Percentiles rank a stretch among this genome's conserved stretches.
phyloP scores from a whole-genome alignment of 768 basidiomycete genomes.

The Piloderma croceum region DNA sequence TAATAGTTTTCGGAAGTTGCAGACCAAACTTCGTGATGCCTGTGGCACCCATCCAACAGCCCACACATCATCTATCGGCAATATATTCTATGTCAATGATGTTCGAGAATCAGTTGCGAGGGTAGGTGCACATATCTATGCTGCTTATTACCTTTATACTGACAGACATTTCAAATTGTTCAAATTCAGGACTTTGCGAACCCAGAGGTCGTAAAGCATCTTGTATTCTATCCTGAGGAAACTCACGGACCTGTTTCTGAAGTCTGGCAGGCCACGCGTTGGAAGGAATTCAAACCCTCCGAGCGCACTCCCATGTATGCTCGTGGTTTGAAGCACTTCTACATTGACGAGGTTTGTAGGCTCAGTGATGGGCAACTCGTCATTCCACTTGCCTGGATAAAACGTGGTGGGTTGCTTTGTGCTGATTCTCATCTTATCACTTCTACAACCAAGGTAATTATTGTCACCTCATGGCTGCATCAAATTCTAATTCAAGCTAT shows the following conservation, averaged over 20 bases:
- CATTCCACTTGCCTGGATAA: slow-evolving; percentile 3
- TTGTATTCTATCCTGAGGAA: slow-evolving; percentile 15
- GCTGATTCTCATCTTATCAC: slow-evolving; percentile 2
- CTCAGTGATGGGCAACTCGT: slow-evolving; percentile 3
- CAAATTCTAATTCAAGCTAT: not conserved
- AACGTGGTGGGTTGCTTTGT: slow-evolving; percentile 5
- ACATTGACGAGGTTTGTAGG: slow-evolving; percentile 12
- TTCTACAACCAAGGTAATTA: not conserved
- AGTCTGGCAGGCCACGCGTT: slow-evolving; percentile 12
- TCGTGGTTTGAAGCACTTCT: slow-evolving; percentile 9
- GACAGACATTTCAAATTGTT: too few species aligned
- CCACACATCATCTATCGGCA: slow-evolving; percentile 23
- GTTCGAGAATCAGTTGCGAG: slow-evolving; percentile 17
- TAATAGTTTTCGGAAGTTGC: slow-evolving; percentile 17
- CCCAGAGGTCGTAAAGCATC: slow-evolving; percentile 9
- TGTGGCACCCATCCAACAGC: not conserved
- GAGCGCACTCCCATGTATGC: slow-evolving; percentile 14
- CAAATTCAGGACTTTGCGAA: slow-evolving; percentile 9
- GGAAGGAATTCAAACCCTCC: slow-evolving; percentile 7
- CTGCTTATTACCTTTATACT: not conserved
- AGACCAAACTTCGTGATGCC: slow-evolving; percentile 11
- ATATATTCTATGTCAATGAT: slow-evolving; percentile 28
- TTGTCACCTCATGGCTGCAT: not conserved
- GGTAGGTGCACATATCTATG: not conserved
- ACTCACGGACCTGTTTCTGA: slow-evolving; percentile 9